phyloP scores from a whole-genome alignment of 2,329 filamentous ascomycete species.

The Penicillium sp. region DNA sequence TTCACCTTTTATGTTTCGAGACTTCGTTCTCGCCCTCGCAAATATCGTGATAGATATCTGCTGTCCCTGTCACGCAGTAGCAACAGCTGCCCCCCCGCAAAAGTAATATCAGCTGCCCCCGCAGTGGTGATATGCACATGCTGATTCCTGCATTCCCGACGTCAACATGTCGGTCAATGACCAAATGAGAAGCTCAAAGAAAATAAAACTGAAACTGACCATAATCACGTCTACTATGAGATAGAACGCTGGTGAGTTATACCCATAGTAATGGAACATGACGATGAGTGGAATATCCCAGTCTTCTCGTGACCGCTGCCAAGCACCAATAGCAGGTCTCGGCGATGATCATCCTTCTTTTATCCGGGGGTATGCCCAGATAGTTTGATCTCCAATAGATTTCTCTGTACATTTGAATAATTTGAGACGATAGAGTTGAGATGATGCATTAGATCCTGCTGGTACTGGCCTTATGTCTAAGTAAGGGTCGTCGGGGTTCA shows the following conservation, averaged over 20 bases:
- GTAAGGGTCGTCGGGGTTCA: neutral
- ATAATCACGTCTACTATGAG: neutral
- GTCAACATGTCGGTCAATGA: constrained; percentile 12
- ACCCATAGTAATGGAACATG: constrained; percentile 6
- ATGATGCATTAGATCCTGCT: neutral
- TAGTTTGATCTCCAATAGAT: no score
- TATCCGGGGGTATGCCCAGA: neutral
- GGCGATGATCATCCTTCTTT: neutral
- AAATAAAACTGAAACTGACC: neutral
- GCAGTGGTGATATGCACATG: constrained; percentile 3
- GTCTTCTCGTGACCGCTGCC: neutral
- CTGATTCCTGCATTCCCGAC: constrained; percentile 12
- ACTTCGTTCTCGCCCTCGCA: neutral
- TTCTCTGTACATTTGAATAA: neutral
- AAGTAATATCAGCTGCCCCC: constrained; percentile 7
- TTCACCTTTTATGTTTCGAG: neutral
- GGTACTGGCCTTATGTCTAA: neutral
- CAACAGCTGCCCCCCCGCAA: neutral
- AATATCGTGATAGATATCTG: neutral
- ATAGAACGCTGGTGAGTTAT: neutral
- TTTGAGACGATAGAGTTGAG: neutral
- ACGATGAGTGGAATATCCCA: neutral
- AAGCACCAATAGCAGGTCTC: neutral
- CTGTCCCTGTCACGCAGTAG: constrained; percentile 8
- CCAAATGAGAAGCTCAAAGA: constrained; percentile 1